Evolutionary conservation across 106 monocot species (phyloP), one percentile per base, ranked within the genome.

Genomic region (Phalaenopsis equestris): DNA sequence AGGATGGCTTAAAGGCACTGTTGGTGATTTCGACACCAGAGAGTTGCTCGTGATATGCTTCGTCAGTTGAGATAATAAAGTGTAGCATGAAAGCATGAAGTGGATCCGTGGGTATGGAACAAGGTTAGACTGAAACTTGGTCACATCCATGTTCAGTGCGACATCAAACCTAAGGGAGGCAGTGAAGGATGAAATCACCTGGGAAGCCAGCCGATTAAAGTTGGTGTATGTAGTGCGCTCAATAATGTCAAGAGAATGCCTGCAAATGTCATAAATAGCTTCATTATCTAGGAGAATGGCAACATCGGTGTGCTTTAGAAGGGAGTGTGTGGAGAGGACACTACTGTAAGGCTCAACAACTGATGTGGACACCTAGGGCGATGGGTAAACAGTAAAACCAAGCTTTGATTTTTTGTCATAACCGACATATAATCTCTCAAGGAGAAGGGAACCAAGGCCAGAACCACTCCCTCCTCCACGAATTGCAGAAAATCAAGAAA

Each of bases 301-400:
- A 43, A 95, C 95, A 74, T 95, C 95, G 6, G 92, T 95, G 87
- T 95, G 95, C 55, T 95, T 92, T 18, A 95, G 84, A 57, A 92
- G 83, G 58, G 95, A 95, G 74, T 95, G 95, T 1, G 95, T 95
- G 48, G 95, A 95, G 10, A 95, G 90, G 42, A 95, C 95, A 76
- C 92, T 90, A 83, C 92, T 95, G 55, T 95, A 95, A 12, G 95
- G 95, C 70, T 95, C 95, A 49, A 95, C 95, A 72, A 95, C 95
- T 67, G 95, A 90, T 19, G 95, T 95, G 46, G 95, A 95, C 10
- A 95, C 92, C 92, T 95, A 30, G 30, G 30, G 30, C 30, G 30
- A 30, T 30, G 30, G 30, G 30, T 30, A 30, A 30, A 30, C 30
- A 30, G 30, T 30, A 30, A 30, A 30, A 30, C 30, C 0, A 30